Conservation (phyloP, 179 eudicot species). For the Drosera spatulata region DNA sequence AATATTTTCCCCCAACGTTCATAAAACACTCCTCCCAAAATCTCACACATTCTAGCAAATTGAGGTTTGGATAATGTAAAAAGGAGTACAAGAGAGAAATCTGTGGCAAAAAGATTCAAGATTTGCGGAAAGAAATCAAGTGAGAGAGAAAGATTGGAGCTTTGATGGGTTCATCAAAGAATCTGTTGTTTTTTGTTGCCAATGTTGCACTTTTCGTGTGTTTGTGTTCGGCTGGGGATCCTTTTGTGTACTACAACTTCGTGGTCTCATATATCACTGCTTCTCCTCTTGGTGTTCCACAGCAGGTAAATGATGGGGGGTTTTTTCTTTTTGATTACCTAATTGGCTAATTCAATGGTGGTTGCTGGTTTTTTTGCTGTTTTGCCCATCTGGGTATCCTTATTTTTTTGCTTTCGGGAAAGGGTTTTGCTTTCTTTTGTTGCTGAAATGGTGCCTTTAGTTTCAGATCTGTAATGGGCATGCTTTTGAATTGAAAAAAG, state of each 20-base stretch:
- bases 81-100: no score
- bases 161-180: conserved; percentile 20
- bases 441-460: conserved; percentile 10
- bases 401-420: conserved; percentile 7
- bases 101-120: no score
- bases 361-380: background rate
- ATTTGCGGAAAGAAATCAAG: no score
- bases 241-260: no score
- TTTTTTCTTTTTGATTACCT: conserved; percentile 7
- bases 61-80: no score
- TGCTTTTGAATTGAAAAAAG: conserved; percentile 6
- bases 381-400: conserved; percentile 19
- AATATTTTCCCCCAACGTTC: no score
- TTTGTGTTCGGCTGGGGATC: conserved; percentile 62
- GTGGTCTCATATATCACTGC: no score
- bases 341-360: background rate
- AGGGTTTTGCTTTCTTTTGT: conserved; percentile 25
- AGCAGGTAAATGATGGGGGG: conserved; percentile 48
- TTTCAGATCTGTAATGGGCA: conserved; percentile 58
- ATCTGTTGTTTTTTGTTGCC: conserved; percentile 16
- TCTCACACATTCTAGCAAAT: no score
- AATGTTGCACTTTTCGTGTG: conserved; percentile 29
- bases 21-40: no score
- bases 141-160: no score
- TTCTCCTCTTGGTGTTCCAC: conserved; percentile 89